phyloP scores from a whole-genome alignment of 257 asterid genomes.

The Salvia rosmarinus region DNA sequence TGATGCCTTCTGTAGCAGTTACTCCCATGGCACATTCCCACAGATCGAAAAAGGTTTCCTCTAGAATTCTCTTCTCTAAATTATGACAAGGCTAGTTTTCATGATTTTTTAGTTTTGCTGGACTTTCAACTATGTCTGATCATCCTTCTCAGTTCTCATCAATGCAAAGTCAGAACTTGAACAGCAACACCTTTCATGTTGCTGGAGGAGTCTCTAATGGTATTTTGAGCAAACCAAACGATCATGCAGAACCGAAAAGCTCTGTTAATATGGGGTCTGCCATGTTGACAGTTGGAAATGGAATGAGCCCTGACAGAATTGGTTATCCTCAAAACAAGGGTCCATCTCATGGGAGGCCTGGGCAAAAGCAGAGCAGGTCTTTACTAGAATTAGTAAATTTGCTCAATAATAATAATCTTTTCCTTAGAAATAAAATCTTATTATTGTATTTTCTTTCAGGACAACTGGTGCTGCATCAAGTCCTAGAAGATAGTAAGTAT shows the following conservation, averaged over 20 bases:
- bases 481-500: constrained; percentile 60
- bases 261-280: too few species aligned
- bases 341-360: constrained; percentile 49
- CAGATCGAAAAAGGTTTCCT: constrained; percentile 54
- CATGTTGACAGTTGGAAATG: constrained; percentile 53
- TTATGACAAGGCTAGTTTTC: constrained; percentile 30
- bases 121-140: constrained; percentile 34
- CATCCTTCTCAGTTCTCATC: constrained; percentile 42
- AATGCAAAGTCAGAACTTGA: constrained; percentile 44
- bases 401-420: neutral
- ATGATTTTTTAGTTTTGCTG: constrained; percentile 23
- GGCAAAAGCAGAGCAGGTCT: constrained; percentile 65
- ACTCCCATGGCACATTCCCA: constrained; percentile 92
- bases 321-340: constrained; percentile 49
- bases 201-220: constrained; percentile 59
- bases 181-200: constrained; percentile 40
- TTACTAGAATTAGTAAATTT: neutral
- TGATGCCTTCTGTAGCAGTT: constrained; percentile 77
- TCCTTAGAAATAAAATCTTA: neutral
- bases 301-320: constrained; percentile 37
- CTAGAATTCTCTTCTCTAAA: constrained; percentile 44
- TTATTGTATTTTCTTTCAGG: constrained; percentile 45
- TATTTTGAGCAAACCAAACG: constrained; percentile 59
- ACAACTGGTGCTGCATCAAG: constrained; percentile 46
- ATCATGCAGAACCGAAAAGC: constrained; percentile 51